Conservation (phyloP, 2,329 filamentous ascomycete species). For the Bisporella sp. region DNA sequence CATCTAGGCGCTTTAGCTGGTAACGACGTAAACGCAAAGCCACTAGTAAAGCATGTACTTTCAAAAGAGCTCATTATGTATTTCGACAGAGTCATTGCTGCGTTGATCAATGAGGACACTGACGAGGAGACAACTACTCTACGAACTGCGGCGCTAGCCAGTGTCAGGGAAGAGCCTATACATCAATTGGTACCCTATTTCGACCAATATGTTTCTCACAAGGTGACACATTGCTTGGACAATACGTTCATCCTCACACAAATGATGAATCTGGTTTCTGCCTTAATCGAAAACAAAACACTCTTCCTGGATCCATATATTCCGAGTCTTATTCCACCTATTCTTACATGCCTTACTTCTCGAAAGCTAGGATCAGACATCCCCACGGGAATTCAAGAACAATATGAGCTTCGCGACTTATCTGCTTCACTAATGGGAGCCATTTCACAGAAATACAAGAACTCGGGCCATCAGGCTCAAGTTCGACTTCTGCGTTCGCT, state of each 20-base stretch:
- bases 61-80: slow-evolving; percentile 95
- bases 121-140: slow-evolving; percentile 68
- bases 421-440: slow-evolving; percentile 74
- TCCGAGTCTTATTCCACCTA: slow-evolving; percentile 68
- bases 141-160: slow-evolving; percentile 77
- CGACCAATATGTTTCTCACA: slow-evolving; percentile 89
- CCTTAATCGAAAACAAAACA: slow-evolving; percentile 74
- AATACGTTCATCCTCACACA: slow-evolving; percentile 82
- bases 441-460: slow-evolving; percentile 74
- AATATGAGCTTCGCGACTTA: slow-evolving; percentile 79
- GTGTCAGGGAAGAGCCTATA: slow-evolving; percentile 79
- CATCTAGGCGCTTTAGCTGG: slow-evolving; percentile 78
- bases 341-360: slow-evolving; percentile 84
- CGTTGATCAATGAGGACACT: slow-evolving; percentile 79
- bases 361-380: slow-evolving; percentile 55
- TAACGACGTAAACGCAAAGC: slow-evolving; percentile 77
- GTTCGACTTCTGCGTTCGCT: slow-evolving; percentile 89
- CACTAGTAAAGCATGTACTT: slow-evolving; percentile 89
- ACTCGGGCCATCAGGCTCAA: slow-evolving; percentile 74
- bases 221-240: slow-evolving; percentile 89
- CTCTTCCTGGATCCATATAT: slow-evolving; percentile 64
- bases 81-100: slow-evolving; percentile 89
- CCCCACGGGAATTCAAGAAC: slow-evolving; percentile 45
- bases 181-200: slow-evolving; percentile 97
- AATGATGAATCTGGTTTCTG: slow-evolving; percentile 85